Conservation (phyloP, 1,284 basidiomycete genomes). For the Melampsora larici-populina region DNA sequence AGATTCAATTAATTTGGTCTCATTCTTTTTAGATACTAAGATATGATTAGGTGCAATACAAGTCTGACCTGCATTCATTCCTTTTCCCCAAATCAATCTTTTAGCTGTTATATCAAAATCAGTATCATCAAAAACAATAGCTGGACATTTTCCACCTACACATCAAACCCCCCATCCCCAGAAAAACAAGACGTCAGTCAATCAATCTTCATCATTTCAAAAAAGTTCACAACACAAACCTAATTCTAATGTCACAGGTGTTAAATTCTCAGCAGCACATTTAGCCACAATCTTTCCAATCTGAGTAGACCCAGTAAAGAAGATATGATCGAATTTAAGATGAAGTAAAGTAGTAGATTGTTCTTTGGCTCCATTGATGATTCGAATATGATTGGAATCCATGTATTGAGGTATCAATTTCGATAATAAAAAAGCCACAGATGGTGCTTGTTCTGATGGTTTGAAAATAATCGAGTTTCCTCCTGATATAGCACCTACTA, state of each 20-base stretch:
- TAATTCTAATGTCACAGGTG: slow-evolving; percentile 53
- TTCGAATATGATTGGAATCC: slow-evolving; percentile 52
- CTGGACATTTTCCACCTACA: slow-evolving; percentile 55
- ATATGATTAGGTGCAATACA: slow-evolving; percentile 54
- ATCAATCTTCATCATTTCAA: not conserved
- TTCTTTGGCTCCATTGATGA: slow-evolving; percentile 54
- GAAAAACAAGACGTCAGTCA: slow-evolving; percentile 39
- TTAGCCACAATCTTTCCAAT: slow-evolving; percentile 55
- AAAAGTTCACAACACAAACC: slow-evolving; percentile 45
- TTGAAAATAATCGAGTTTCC: slow-evolving; percentile 54
- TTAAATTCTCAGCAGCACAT: slow-evolving; percentile 55
- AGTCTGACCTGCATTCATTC: slow-evolving; percentile 54
- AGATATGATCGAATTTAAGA: slow-evolving; percentile 55
- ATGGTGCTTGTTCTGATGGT: slow-evolving; percentile 53
- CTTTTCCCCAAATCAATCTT: slow-evolving; percentile 55
- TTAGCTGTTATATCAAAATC: slow-evolving; percentile 53
- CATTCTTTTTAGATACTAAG: slow-evolving; percentile 49
- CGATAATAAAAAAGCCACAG: slow-evolving; percentile 52
- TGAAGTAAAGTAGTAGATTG: slow-evolving; percentile 53
- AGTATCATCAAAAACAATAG: slow-evolving; percentile 54
- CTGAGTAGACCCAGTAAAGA: slow-evolving; percentile 54
- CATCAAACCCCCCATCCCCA: no score
- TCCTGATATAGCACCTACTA: slow-evolving; percentile 55
- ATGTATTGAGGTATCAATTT: slow-evolving; percentile 54
- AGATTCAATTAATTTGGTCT: slow-evolving; percentile 50